These are phyloP conservation scores for Trametes polyzona DNA, from an alignment of 1,284 basidiomycete species.

Conservation along the genomic window DNA sequence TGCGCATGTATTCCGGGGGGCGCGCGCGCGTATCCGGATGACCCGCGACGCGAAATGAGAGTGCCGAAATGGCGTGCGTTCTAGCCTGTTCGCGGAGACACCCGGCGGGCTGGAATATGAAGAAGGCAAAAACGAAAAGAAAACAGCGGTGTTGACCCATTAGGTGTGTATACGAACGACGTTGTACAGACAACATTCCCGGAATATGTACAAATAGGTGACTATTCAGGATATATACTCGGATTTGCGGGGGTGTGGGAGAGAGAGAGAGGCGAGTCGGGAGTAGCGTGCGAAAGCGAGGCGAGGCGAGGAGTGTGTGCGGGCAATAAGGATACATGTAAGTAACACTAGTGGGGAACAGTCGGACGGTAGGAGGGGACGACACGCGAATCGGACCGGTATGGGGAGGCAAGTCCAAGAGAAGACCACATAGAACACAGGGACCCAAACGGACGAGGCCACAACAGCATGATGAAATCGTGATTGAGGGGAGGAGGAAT, in stretches of 20 bases:
- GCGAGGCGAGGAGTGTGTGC: background rate
- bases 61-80: no score
- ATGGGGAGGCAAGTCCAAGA: background rate
- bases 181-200: constrained; percentile 7
- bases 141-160: background rate
- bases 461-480: background rate
- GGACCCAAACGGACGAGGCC: background rate
- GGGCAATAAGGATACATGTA: constrained; percentile 15
- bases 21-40: no score
- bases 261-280: no score
- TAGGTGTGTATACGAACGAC: constrained; percentile 7
- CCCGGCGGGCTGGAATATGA: background rate
- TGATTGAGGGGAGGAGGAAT: background rate
- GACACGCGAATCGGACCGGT: no score
- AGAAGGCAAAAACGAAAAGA: background rate
- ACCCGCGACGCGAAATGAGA: no score
- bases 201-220: constrained; percentile 8
- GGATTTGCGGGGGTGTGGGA: background rate
- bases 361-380: background rate
- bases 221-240: constrained; percentile 2
- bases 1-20: no score
- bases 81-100: no score
- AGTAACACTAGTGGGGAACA: background rate
- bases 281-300: constrained; percentile 12
- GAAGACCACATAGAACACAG: background rate